Evolutionary conservation across 202 grass and related monocot species (phyloP).

Genomic region (Panicum hallii): DNA sequence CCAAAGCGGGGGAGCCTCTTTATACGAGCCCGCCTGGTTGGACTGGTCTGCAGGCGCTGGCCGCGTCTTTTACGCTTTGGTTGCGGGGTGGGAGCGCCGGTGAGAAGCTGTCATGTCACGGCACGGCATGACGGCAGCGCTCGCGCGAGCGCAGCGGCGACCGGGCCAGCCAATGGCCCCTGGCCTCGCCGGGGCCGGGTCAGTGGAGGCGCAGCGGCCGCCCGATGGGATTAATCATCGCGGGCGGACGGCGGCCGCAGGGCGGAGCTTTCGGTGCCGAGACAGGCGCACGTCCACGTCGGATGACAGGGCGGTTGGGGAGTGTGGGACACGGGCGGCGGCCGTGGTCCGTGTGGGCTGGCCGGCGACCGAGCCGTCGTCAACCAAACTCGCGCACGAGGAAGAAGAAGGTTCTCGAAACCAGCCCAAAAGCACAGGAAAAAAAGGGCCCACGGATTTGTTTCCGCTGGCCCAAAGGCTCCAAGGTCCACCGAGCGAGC

Average conservation of each 20-base stretch:
- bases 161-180: constrained; percentile 20
- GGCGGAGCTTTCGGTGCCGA: constrained; percentile 36
- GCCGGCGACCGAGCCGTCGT: neutral
- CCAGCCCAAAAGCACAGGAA: neutral
- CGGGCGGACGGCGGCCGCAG: constrained; percentile 3
- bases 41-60: constrained; percentile 31
- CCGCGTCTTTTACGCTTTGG: neutral
- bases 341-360: neutral
- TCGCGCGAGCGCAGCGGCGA: constrained; percentile 2
- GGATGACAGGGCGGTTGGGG: neutral
- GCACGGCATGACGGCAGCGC: constrained; percentile 47
- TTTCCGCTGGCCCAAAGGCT: neutral
- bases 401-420: neutral
- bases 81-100: neutral
- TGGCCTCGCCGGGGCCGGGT: constrained; percentile 6
- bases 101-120: constrained; percentile 23
- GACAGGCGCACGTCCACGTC: constrained; percentile 26
- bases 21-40: constrained; percentile 45
- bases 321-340: constrained; percentile 16
- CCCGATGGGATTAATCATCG: neutral
- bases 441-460: neutral
- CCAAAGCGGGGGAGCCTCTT: neutral
- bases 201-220: constrained; percentile 7
- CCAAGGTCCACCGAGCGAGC: too few relatives aligned
- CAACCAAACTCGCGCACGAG: too few relatives aligned